Evolutionary conservation across 2,329 filamentous ascomycete species (phyloP), one percentile per base, ranked within the genome.

Genomic region (Nemania sp.): DNA sequence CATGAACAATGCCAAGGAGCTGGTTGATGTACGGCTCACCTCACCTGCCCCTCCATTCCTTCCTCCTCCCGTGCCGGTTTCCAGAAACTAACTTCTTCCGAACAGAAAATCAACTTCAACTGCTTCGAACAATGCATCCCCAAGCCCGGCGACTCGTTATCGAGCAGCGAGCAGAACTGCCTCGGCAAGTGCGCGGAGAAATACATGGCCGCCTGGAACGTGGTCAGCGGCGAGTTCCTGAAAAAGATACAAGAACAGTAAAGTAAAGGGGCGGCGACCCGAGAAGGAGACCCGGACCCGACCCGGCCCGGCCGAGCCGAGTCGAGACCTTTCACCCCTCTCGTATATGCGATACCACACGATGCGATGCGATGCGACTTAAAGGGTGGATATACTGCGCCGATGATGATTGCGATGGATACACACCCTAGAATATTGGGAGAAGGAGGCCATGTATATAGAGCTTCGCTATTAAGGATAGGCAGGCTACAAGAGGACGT

Each of bases 131-230:
- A 84, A 70, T 93, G 89, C 72, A 76, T 92, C 14, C 79, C 87
- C 44, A 85, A 86, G 67, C 86, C 89, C 49, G 86, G 87, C 53
- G 71, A 78, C 44, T 84, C 82, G 49, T 74, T 92, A 51, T 86
- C 85, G 44, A 82, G 79, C 72, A 73, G 80, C 72, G 89, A 93
- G 71, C 78, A 84, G 68, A 78, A 81, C 19, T 93, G 89, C 76
- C 80, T 89, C 67, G 89, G 81, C 17, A 78, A 81, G 56, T 93
- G 89, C 77, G 89, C 91, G 83, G 88, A 92, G 66, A 92, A 92
- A 73, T 93, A 92, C 78, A 90, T 92, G 79, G 75, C 80, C 26
- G 81, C 88, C 9, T 93, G 89, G 89, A 91, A 91, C 74, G 76
- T 81, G 59, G 85, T 90, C 66, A 88, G 86, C 75, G 72, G 78